Conservation (phyloP, 2,329 filamentous ascomycete species). For the Talaromyces sp. region DNA sequence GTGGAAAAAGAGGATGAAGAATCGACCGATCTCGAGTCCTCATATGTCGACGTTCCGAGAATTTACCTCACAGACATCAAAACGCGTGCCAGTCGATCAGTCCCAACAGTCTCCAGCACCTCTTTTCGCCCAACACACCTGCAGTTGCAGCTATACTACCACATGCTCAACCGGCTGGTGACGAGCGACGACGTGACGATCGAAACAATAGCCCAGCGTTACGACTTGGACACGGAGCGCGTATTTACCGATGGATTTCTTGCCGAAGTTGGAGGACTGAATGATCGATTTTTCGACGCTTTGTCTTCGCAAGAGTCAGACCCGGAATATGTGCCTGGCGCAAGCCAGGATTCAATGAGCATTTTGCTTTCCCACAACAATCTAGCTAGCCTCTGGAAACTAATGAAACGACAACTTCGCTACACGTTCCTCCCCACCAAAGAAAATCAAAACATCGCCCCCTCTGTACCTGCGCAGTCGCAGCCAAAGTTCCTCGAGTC, state of each 20-base stretch:
- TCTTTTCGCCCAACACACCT: slow-evolving; percentile 72
- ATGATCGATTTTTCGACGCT: slow-evolving; percentile 60
- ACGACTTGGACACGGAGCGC: slow-evolving; percentile 60
- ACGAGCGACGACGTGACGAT: slow-evolving; percentile 68
- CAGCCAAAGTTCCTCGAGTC: slow-evolving; percentile 30
- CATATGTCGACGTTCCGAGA: slow-evolving; percentile 26
- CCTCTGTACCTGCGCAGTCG: slow-evolving; percentile 28
- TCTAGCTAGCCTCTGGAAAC: slow-evolving; percentile 55
- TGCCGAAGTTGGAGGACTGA: slow-evolving; percentile 64
- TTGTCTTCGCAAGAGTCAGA: slow-evolving; percentile 26
- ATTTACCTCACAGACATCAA: slow-evolving; percentile 88
- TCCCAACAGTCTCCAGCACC: slow-evolving; percentile 57
- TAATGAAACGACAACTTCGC: slow-evolving; percentile 60
- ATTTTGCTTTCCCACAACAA: slow-evolving; percentile 57
- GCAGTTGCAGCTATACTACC: slow-evolving; percentile 86
- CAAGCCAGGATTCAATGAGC: slow-evolving; percentile 44
- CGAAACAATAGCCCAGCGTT: slow-evolving; percentile 63
- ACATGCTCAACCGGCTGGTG: slow-evolving; percentile 68
- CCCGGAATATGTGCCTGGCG: slow-evolving; percentile 19
- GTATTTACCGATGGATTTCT: slow-evolving; percentile 77
- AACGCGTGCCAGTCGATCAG: slow-evolving; percentile 60
- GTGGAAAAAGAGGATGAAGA: slow-evolving; percentile 10
- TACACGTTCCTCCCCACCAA: slow-evolving; percentile 42
- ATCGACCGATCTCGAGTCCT: slow-evolving; percentile 7
- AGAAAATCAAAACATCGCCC: slow-evolving; percentile 16